phyloP scores from a whole-genome alignment of 257 asterid genomes.

The Thymus mandschuricus region DNA sequence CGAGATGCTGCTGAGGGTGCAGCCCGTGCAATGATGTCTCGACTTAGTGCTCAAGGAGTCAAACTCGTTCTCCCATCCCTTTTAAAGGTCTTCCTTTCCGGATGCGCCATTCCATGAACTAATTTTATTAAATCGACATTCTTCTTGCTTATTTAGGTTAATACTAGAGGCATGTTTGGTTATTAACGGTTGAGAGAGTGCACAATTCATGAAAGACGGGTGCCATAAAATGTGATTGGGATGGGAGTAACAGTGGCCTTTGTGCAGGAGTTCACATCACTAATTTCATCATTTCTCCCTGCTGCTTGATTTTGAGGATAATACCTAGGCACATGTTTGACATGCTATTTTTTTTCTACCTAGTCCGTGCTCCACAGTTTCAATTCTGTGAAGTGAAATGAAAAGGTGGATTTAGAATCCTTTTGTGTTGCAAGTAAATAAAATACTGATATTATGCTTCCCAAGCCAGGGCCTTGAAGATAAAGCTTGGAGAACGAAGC shows the following conservation, averaged over 20 bases:
- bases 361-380: background rate
- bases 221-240: background rate
- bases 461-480: constrained; percentile 92
- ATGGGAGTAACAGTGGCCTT: constrained; percentile 11
- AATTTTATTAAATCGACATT: constrained; percentile 13
- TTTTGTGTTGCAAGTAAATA: constrained; percentile 21
- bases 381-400: background rate
- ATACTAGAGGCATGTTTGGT: constrained; percentile 22
- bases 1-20: constrained; percentile 99
- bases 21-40: constrained; percentile 99
- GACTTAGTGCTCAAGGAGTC: constrained; percentile 96
- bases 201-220: background rate
- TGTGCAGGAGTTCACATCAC: background rate
- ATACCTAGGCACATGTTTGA: background rate
- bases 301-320: constrained; percentile 8
- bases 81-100: constrained; percentile 61
- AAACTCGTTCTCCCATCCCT: constrained; percentile 98
- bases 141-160: background rate
- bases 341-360: background rate
- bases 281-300: background rate
- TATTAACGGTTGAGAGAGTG: constrained; percentile 5
- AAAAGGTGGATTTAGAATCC: constrained; percentile 1
- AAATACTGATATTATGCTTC: constrained; percentile 30
- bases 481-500: constrained; percentile 99
- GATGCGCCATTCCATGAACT: constrained; percentile 23